Evolutionary conservation across 805 yeast species (phyloP), one percentile per base, ranked within the genome.

Genomic region (Nakazawaea ishiwadae): DNA sequence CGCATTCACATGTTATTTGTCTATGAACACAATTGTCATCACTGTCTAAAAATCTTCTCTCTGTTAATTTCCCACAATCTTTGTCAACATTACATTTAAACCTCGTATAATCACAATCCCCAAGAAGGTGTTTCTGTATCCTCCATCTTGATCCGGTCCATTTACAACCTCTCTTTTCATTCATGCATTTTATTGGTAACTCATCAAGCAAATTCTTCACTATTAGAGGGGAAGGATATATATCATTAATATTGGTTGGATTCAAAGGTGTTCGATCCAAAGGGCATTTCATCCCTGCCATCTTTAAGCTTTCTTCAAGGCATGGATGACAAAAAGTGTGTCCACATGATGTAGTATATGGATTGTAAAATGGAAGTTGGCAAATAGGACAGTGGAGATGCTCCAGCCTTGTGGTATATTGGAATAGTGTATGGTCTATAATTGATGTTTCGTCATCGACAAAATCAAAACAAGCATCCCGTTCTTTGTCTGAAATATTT

Each of bases 281-380:
- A 0, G 88, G 88, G 55, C 88, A 81, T 35, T 55, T 55, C 39
- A 48, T 56, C 33, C 55, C 69, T 35, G 68, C 51, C 40, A 56
- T 53, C 16, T 60, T 66, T 19, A 75, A 54, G 35, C 74, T 66
- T 48, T 71, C 77, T 39, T 54, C 49, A 4, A 81, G 61, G 51
- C 88, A 81, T 9, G 59, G 63, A 42, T 65, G 64, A 56, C 89
- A 81, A 50, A 81, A 81, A 0, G 84, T 77, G 52, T 81, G 88
- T 1, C 84, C 84, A 59, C 89, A 81, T 1, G 66, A 55, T 1
- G 88, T 82, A 5, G 81, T 73, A 47, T 71, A 63, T 1, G 89
- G 88, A 27, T 67, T 66, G 6, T 77, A 66, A 47, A 81, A 74
- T 4, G 84, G 84, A 30, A 72, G 71, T 45, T 76, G 80, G 56